Evolutionary conservation across 2,329 filamentous ascomycete species (phyloP).

Genomic region (Paraconiothyrium brasiliense): DNA sequence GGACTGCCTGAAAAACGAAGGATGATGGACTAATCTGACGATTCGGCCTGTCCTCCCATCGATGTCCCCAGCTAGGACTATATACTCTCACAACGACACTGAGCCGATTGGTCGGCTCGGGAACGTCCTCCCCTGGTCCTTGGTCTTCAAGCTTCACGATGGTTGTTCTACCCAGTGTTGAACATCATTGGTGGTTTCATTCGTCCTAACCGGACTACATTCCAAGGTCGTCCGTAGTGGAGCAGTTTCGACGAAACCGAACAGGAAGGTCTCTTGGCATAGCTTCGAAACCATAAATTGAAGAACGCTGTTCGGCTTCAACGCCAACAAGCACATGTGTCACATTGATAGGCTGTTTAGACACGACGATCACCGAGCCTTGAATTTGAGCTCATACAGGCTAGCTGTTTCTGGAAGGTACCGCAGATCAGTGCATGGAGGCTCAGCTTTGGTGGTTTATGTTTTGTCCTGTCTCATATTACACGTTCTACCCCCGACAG

Average conservation of each 20-base stretch:
- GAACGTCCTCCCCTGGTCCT: not conserved
- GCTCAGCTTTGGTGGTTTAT: not conserved
- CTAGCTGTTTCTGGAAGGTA: slow-evolving; percentile 14
- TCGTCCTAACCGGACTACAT: too few species aligned
- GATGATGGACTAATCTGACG: slow-evolving; percentile 1
- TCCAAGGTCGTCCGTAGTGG: too few species aligned
- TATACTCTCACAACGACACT: not conserved
- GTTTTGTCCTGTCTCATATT: not conserved
- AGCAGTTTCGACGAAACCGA: not conserved
- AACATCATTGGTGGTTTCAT: too few species aligned
- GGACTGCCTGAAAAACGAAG: slow-evolving; percentile 1
- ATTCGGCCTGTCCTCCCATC: not conserved
- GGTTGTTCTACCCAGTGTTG: not conserved
- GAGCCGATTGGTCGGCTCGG: slow-evolving; percentile 1
- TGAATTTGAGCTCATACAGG: not conserved
- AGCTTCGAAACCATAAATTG: not conserved
- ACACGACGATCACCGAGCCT: slow-evolving; percentile 5
- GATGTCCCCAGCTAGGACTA: not conserved
- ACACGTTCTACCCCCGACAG: not conserved
- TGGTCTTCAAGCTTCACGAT: not conserved
- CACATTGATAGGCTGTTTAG: slow-evolving; percentile 10
- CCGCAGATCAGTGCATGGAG: not conserved
- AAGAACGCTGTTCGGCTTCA: slow-evolving; percentile 6
- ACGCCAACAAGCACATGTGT: slow-evolving; percentile 10
- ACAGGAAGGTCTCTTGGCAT: slow-evolving; percentile 5